phyloP scores from a whole-genome alignment of 768 basidiomycete species.

The Scleroderma bovista region DNA sequence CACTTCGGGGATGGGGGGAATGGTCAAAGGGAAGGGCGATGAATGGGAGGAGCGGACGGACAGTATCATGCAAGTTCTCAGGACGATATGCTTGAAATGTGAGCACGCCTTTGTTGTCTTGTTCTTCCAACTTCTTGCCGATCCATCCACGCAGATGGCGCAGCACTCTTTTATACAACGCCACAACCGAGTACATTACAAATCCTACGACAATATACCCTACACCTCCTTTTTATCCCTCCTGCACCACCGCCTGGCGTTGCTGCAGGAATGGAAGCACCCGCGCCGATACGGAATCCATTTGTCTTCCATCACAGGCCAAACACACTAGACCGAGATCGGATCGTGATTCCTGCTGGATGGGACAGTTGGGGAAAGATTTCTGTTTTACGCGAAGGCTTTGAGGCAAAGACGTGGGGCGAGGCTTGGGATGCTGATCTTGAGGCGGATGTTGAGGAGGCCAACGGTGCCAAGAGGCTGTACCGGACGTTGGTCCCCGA shows the following conservation, averaged over 20 bases:
- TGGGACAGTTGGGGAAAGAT: slow-evolving; percentile 99
- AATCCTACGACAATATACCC: slow-evolving; percentile 73
- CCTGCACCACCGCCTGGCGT: slow-evolving; percentile 51
- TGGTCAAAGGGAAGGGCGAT: slow-evolving; percentile 88
- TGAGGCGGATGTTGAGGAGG: slow-evolving; percentile 36
- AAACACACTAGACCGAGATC: slow-evolving; percentile 90
- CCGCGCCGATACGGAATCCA: slow-evolving; percentile 59
- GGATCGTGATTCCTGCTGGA: slow-evolving; percentile 86
- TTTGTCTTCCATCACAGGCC: slow-evolving; percentile 87
- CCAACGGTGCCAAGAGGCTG: slow-evolving; percentile 55
- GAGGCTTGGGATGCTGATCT: slow-evolving; percentile 78
- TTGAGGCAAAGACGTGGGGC: slow-evolving; percentile 76
- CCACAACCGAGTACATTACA: slow-evolving; percentile 70
- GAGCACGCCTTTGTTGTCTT: slow-evolving; percentile 26
- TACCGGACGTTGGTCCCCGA: slow-evolving; percentile 73
- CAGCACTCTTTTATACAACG: slow-evolving; percentile 87
- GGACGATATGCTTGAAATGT: slow-evolving; percentile 93
- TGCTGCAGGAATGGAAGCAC: slow-evolving; percentile 27
- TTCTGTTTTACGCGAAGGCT: slow-evolving; percentile 81
- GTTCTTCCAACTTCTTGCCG: background rate
- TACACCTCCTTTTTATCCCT: slow-evolving; percentile 60
- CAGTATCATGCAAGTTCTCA: slow-evolving; percentile 89
- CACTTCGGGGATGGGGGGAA: slow-evolving; percentile 77
- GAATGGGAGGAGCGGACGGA: slow-evolving; percentile 97
- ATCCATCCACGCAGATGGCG: slow-evolving; percentile 63